A percentile compares a stretch with the other conserved stretches of the same genome.
Evolutionary conservation across 2,329 filamentous ascomycete genomes (phyloP).

Genomic region (Diaporthe caulivora): DNA sequence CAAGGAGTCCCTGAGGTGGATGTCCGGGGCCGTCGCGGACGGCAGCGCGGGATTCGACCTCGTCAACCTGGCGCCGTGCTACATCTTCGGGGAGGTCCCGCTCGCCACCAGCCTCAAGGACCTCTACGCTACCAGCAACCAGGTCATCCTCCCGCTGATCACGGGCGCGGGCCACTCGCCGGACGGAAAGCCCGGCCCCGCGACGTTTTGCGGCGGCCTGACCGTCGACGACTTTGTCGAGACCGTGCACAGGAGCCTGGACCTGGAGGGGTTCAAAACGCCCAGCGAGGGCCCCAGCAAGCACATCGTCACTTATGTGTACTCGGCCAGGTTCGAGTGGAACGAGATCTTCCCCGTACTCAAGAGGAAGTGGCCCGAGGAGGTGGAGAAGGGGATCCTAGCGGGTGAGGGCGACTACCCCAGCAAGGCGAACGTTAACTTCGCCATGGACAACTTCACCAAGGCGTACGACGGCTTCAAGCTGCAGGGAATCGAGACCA

Average conservation of each 20-base stretch:
- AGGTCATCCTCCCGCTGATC: constrained; percentile 22
- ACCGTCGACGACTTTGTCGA: constrained; percentile 32
- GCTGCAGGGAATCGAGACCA: constrained; percentile 34
- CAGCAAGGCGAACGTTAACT: constrained; percentile 30
- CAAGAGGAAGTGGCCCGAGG: constrained; percentile 36
- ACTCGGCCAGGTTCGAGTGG: constrained; percentile 31
- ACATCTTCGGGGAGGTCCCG: constrained; percentile 35
- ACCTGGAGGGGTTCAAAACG: constrained; percentile 32
- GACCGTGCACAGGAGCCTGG: constrained; percentile 34
- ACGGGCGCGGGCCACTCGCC: constrained; percentile 12
- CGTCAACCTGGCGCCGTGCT: constrained; percentile 37
- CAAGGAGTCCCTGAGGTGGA: constrained; percentile 34
- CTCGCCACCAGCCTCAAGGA: constrained; percentile 34
- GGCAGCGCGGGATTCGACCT: constrained; percentile 38
- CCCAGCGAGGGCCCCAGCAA: constrained; percentile 33
- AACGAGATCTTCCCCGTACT: constrained; percentile 33
- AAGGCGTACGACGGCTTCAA: constrained; percentile 31
- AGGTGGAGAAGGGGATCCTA: constrained; percentile 37
- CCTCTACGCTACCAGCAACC: constrained; percentile 35
- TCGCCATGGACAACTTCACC: constrained; percentile 11
- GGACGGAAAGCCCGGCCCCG: constrained; percentile 12
- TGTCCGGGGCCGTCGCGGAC: constrained; percentile 35
- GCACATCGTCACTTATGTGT: constrained; percentile 30
- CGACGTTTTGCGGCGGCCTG: background rate
- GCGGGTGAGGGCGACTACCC: constrained; percentile 38